Conservation (phyloP, 768 basidiomycete species). For the Hemileccinum rubropunctum region DNA sequence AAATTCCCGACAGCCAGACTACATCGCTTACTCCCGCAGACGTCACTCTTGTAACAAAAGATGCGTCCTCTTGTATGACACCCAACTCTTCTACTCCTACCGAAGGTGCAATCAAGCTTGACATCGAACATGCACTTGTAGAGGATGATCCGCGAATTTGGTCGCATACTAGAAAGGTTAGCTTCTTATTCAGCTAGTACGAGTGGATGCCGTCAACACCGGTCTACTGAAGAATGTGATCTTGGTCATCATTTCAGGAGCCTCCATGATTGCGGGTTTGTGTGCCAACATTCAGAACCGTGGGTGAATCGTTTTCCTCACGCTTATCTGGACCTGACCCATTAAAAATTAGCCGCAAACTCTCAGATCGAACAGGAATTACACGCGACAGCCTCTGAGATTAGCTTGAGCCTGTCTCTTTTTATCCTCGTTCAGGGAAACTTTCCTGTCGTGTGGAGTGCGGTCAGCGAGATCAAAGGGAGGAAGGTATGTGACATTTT, state of each 20-base stretch:
- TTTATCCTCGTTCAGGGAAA: constrained; percentile 73
- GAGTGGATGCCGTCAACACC: neutral
- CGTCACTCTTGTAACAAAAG: neutral
- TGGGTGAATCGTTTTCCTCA: constrained; percentile 4
- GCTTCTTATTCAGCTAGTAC: neutral
- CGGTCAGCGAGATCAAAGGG: constrained; percentile 56
- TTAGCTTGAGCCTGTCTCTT: constrained; percentile 66
- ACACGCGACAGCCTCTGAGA: constrained; percentile 55
- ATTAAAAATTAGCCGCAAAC: constrained; percentile 53
- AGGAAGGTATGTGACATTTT: constrained; percentile 48
- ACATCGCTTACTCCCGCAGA: neutral
- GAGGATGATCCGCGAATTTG: constrained; percentile 62
- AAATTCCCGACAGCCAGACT: neutral
- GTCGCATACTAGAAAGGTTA: constrained; percentile 56
- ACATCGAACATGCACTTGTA: constrained; percentile 44
- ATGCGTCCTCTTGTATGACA: neutral
- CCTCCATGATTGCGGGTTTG: constrained; percentile 30
- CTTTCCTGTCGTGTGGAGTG: constrained; percentile 36
- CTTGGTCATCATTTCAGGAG: constrained; percentile 25
- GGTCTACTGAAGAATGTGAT: constrained; percentile 13
- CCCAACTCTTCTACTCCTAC: neutral
- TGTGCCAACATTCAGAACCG: constrained; percentile 30
- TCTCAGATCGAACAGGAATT: constrained; percentile 60
- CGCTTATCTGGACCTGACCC: neutral
- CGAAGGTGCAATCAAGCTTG: constrained; percentile 12